Conservation (phyloP, 495 filamentous ascomycete species). For the Lindgomyces ingoldianus region DNA sequence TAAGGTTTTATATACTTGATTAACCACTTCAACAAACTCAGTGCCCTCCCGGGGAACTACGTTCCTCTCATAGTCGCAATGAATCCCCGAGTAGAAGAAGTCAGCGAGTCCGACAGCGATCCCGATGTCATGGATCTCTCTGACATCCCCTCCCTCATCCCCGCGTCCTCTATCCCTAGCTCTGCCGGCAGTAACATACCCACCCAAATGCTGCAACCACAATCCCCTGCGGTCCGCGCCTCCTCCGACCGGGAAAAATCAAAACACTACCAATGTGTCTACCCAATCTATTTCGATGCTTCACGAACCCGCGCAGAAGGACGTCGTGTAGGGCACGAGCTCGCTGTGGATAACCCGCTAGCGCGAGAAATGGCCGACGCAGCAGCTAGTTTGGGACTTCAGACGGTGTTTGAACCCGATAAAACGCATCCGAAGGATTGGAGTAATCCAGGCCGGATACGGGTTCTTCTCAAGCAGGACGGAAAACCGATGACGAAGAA, state of each 20-base stretch:
- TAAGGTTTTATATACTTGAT: too few relatives aligned
- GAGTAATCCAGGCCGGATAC: constrained; percentile 91
- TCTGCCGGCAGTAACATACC: constrained; percentile 22
- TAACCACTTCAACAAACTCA: too few relatives aligned
- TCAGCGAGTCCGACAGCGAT: constrained; percentile 68
- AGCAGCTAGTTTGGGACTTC: constrained; percentile 68
- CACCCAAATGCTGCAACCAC: constrained; percentile 38
- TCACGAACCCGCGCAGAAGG: constrained; percentile 73
- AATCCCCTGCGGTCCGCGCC: constrained; percentile 39
- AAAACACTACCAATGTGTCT: constrained; percentile 83
- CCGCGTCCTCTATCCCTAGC: constrained; percentile 46
- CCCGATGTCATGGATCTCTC: constrained; percentile 72
- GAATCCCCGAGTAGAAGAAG: constrained; percentile 87
- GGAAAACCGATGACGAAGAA: constrained; percentile 51
- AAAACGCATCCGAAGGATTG: constrained; percentile 96
- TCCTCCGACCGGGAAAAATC: constrained; percentile 55
- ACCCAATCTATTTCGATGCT: constrained; percentile 91
- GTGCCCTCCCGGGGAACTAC: too few relatives aligned
- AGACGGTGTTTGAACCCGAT: constrained; percentile 81
- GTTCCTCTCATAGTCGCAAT: constrained; percentile 51
- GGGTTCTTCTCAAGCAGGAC: constrained; percentile 68
- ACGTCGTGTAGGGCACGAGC: constrained; percentile 67
- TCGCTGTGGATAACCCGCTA: constrained; percentile 82
- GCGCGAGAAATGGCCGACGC: constrained; percentile 88
- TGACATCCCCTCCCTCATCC: constrained; percentile 47